Conservation (phyloP, 805 yeast species). For the Candida sakaeoensis region DNA sequence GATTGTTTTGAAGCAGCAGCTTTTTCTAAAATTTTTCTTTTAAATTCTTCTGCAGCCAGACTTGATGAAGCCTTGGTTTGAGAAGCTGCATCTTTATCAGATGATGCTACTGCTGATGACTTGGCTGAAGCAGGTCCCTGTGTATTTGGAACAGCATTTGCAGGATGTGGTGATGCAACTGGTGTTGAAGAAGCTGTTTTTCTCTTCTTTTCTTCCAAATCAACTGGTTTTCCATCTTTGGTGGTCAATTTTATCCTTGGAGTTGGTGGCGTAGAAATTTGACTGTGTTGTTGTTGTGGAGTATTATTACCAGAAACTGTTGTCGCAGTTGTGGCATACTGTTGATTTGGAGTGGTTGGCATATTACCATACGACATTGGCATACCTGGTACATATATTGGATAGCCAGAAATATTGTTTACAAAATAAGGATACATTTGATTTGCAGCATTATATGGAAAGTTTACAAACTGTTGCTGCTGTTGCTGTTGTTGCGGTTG, state of each 20-base stretch:
- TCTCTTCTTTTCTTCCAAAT: constrained; percentile 40
- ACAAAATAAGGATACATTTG: constrained; percentile 16
- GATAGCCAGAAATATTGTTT: constrained; percentile 17
- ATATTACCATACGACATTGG: constrained; percentile 19
- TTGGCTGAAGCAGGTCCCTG: constrained; percentile 11
- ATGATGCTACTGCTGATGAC: constrained; percentile 12
- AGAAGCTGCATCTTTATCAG: constrained; percentile 12
- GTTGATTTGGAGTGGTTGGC: constrained; percentile 9
- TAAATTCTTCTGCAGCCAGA: constrained; percentile 33
- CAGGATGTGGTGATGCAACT: constrained; percentile 24
- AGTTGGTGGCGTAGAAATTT: constrained; percentile 11
- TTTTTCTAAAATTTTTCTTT: constrained; percentile 30
- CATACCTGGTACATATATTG: constrained; percentile 21
- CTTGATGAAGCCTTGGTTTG: constrained; percentile 14
- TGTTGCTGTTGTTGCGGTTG: constrained; percentile 9
- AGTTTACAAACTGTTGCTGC: constrained; percentile 9
- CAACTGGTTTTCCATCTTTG: constrained; percentile 40
- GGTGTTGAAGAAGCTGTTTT: constrained; percentile 27
- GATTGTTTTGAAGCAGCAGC: constrained; percentile 12
- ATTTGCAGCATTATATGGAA: constrained; percentile 7
- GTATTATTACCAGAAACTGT: constrained; percentile 2
- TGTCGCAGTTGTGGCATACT: constrained; percentile 12
- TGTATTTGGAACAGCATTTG: constrained; percentile 7
- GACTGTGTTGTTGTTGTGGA: constrained; percentile 9
- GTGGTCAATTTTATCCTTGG: constrained; percentile 37